These are phyloP conservation scores for Beauveria varroae DNA, from an alignment of 2,329 filamentous ascomycete species.

Conservation along the genomic window DNA sequence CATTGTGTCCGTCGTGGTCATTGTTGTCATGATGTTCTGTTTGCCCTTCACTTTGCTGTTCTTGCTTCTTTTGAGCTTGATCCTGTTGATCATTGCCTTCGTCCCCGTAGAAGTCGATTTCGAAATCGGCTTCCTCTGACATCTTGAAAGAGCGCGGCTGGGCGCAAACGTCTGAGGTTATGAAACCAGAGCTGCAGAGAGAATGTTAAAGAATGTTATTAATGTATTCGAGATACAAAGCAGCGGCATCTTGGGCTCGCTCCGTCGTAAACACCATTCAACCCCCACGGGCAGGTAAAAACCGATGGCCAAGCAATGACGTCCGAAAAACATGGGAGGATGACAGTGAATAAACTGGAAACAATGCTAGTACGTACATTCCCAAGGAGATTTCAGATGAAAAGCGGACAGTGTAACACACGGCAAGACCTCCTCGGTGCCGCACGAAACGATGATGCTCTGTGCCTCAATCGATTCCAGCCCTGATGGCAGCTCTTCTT, in stretches of 20 bases:
- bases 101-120: conserved; percentile 66
- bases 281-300: not conserved
- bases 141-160: conserved; percentile 31
- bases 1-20: conserved; percentile 34
- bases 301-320: not conserved
- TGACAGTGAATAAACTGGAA: conserved; percentile 30
- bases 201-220: conserved; percentile 12
- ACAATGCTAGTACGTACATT: conserved; percentile 50
- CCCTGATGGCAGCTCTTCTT: conserved; percentile 3
- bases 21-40: conserved; percentile 18
- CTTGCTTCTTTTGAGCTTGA: conserved; percentile 19
- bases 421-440: conserved; percentile 36
- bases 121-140: conserved; percentile 65
- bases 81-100: conserved; percentile 38
- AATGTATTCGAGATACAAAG: conserved; percentile 12
- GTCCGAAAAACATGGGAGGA: conserved; percentile 22
- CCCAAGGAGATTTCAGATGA: conserved; percentile 19
- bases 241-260: not conserved
- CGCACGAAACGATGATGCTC: conserved; percentile 51
- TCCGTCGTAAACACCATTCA: not conserved
- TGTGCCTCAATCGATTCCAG: conserved; percentile 41
- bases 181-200: conserved; percentile 6
- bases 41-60: conserved; percentile 13
- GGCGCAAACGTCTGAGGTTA: not conserved
- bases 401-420: conserved; percentile 21